Conservation (phyloP, 345 rosid genomes). For the Arabidopsis arenosa region DNA sequence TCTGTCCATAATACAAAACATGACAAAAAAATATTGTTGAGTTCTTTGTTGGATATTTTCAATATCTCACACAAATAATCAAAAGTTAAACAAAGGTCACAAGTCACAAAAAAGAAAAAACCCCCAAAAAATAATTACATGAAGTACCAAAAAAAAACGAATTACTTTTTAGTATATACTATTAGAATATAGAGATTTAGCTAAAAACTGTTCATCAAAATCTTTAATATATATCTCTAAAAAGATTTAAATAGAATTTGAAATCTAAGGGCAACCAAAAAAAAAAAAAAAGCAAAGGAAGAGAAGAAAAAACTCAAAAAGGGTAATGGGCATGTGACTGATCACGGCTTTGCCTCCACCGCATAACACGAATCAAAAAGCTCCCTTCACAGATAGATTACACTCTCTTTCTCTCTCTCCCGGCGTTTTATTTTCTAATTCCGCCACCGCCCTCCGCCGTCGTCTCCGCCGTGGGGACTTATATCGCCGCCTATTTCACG, state of each 20-base stretch:
- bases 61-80: slow-evolving; percentile 11
- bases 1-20: slow-evolving; percentile 11
- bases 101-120: neutral
- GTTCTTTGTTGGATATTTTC: slow-evolving; percentile 14
- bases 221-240: neutral
- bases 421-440: slow-evolving; percentile 36
- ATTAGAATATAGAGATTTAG: slow-evolving; percentile 10
- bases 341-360: slow-evolving; percentile 47
- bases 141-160: neutral
- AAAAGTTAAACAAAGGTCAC: slow-evolving; percentile 17
- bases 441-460: slow-evolving; percentile 2
- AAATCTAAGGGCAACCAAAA: slow-evolving; percentile 19
- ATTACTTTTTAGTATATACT: neutral
- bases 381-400: neutral
- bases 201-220: slow-evolving; percentile 7
- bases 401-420: slow-evolving; percentile 21
- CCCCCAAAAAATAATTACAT: slow-evolving; percentile 3
- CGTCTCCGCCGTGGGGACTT: neutral
- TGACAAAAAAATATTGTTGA: neutral
- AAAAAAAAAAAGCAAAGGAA: slow-evolving; percentile 14
- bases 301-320: slow-evolving; percentile 23
- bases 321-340: slow-evolving; percentile 38
- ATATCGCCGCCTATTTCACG: slow-evolving; percentile 8
- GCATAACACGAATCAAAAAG: slow-evolving; percentile 11
- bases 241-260: slow-evolving; percentile 9